Base-by-base conservation (phyloP, 805 yeast genomes). In the Candida silvicultrix region DNA sequence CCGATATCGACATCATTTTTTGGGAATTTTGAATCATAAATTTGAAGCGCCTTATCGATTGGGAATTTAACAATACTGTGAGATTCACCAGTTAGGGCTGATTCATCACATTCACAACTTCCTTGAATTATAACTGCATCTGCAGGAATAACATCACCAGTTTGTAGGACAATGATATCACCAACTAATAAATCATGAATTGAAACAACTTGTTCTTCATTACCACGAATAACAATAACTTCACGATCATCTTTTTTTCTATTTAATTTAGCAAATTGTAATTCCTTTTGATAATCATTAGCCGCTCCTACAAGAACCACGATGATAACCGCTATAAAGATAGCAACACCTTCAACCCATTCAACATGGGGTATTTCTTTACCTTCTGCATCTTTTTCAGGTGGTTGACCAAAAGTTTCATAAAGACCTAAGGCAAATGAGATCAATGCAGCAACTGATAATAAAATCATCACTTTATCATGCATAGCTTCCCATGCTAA, bases 291-390 rank as follows among this genome's bases (percentile, higher is more conserved):
- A 70, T 85, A 94, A 67, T 94, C 99, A 64, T 94, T 94, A n/a
- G 79, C 84, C 2, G 97, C 94, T 42, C 97, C 96, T 14, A 95
- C 99, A 2, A 88, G 53, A 5, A 92, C 96, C 31, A 94, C 98
- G 49, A 94, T 92, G 5, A 80, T 58, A 21, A 94, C 86, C 19
- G 99, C 99, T 4, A 85, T 85, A 55, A 94, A 78, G 60, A 94
- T 94, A 37, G 99, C 99, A 35, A 90, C 96, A 55, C 99, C 99
- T 70, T 94, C 99, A 41, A 95, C 96, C 97, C 98, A 94, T 58
- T 92, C 96, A 29, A 94, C 95, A 57, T 81, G 78, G 16, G 97
- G 97, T 45, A 81, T 64, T 19, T 79, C 71, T 20, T 79, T 73
- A 23, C 96, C 96, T 52, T 88, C 87, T 6, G 77, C 80, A 63